These are phyloP conservation scores for Rusavskia elegans DNA, from an alignment of 495 filamentous ascomycete genomes.

Conservation along the genomic window DNA sequence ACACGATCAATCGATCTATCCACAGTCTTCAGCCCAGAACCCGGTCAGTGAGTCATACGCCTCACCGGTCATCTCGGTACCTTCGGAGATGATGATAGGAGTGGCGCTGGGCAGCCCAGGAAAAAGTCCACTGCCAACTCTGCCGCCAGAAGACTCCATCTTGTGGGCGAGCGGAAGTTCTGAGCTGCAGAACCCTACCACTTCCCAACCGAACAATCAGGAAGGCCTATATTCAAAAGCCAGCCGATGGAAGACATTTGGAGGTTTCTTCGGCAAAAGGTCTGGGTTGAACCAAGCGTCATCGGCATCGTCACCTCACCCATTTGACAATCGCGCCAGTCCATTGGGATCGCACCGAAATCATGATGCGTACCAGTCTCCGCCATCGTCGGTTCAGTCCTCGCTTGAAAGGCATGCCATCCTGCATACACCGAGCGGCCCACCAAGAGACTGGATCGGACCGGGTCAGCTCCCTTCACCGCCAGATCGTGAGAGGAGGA, in stretches of 20 bases:
- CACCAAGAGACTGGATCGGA: neutral
- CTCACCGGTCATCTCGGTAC: neutral
- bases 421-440: neutral
- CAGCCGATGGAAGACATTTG: slow-evolving; percentile 43
- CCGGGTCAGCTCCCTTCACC: neutral
- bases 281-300: slow-evolving; percentile 16
- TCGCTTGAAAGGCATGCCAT: no score
- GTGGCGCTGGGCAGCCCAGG: slow-evolving; percentile 38
- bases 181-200: neutral
- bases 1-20: neutral
- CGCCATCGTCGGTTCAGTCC: neutral
- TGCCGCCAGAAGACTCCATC: slow-evolving; percentile 7
- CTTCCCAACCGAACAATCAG: slow-evolving; percentile 2
- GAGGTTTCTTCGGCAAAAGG: slow-evolving; percentile 33
- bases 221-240: slow-evolving; percentile 24
- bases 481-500: neutral
- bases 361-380: neutral
- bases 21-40: neutral
- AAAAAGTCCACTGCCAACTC: slow-evolving; percentile 15
- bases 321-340: slow-evolving; percentile 5
- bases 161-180: neutral
- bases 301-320: slow-evolving; percentile 16
- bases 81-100: slow-evolving; percentile 27
- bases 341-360: neutral
- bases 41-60: neutral